Evolutionary conservation across 176 grass and related monocot genomes (phyloP).

Genomic region (Raddia guianensis): DNA sequence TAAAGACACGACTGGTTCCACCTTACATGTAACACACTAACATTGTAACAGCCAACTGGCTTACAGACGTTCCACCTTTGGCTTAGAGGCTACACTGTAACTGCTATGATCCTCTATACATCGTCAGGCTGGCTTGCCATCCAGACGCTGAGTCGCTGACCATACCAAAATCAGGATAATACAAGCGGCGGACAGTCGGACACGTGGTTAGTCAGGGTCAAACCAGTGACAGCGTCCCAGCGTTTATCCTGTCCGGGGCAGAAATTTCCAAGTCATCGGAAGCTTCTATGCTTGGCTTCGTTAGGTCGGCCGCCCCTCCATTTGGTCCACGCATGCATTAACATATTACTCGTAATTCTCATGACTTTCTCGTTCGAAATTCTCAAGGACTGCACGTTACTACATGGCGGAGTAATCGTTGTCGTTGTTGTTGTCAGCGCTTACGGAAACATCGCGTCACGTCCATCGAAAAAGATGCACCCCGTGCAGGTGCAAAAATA

Average conservation of each 20-base stretch:
- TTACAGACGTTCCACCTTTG: too few relatives aligned
- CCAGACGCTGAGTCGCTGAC: not conserved
- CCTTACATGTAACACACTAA: too few relatives aligned
- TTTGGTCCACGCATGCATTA: not conserved
- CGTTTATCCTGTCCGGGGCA: not conserved
- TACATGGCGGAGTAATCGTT: not conserved
- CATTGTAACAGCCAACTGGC: too few relatives aligned
- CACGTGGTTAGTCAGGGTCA: not conserved
- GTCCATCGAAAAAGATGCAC: not conserved
- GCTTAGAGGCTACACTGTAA: too few relatives aligned
- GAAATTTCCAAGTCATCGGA: not conserved
- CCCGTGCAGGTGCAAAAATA: not conserved
- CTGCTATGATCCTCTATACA: too few relatives aligned
- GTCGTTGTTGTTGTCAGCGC: not conserved
- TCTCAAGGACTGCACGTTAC: not conserved
- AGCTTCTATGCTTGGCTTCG: constrained; percentile 17
- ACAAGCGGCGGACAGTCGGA: not conserved
- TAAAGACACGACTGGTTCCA: too few relatives aligned
- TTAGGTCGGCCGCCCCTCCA: not conserved
- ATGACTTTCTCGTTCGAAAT: not conserved
- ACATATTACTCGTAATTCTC: not conserved
- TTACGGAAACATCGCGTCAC: not conserved
- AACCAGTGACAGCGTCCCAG: not conserved
- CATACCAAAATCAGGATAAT: too few relatives aligned
- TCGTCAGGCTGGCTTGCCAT: not conserved